Evolutionary conservation across 805 yeast genomes (phyloP), one percentile per base, ranked within the genome.

Genomic region (Zygosaccharomyces rouxii): DNA sequence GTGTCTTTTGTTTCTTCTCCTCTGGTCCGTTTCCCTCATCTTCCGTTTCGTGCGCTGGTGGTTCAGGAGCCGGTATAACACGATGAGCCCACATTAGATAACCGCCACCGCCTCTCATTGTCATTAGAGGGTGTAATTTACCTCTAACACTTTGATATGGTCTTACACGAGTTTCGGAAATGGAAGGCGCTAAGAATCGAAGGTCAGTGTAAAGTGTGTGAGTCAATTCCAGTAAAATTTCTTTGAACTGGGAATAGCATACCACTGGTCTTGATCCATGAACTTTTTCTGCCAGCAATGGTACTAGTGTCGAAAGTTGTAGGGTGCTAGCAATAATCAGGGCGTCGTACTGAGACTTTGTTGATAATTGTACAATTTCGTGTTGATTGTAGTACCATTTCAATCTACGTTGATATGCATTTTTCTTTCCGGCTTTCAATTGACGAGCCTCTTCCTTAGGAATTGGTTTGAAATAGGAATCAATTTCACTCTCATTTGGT

Each of bases 131-230:
- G 66, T 94, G 99, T 60, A 92, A 73, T 63, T 95, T 82, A 6
- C 98, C 99, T 16, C 95, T 88, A 25, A 92, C 80, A 3, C 97
- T 89, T 71, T 94, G 99, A 64, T 85, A 90, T 43, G 83, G 83
- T 54, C 97, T 78, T 10, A 86, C 94, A 53, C 87, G 75, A 0
- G 95, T 80, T 66, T 90, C 97, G 53, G 78, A 75, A 19, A 92
- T 80, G 13, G 88, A 79, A 4, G 97, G 95, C 0, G 94, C 92
- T 56, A 94, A 71, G 7, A 87, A 78, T 40, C 89, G 75, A 51
- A 80, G 74, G 59, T 90, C 95, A 25, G 71, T 70, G 54, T 79
- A 73, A 38, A 90, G 71, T 55, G 86, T 84, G 52, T 86, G 89
- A 2, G 88, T 73, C 28, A 66, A 35, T 49, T 84, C 88, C 46